A percentile compares a stretch with the other conserved stretches of the same genome.
Evolutionary conservation across 352 stramenopile genomes (phyloP).

Genomic region (Pythium aquatile): DNA sequence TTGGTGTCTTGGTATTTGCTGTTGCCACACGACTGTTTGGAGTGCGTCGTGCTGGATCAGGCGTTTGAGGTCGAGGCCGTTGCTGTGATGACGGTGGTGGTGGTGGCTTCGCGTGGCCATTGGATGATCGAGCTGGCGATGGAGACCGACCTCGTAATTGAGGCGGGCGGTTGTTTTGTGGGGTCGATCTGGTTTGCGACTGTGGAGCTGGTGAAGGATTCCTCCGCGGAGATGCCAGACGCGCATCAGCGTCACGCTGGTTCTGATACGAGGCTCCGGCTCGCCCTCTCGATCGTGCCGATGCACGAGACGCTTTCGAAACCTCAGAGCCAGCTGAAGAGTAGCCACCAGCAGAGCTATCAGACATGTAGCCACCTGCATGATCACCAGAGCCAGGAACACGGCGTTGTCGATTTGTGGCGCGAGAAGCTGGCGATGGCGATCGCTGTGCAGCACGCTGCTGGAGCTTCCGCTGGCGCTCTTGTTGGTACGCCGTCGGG

Average conservation of each 20-base stretch:
- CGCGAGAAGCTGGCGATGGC: slow-evolving; percentile 26
- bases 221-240: slow-evolving; percentile 58
- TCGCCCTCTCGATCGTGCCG: slow-evolving; percentile 36
- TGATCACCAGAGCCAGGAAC: neutral
- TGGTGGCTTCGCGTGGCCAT: slow-evolving; percentile 6
- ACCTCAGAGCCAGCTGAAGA: slow-evolving; percentile 56
- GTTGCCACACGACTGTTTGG: neutral
- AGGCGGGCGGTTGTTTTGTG: neutral
- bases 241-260: slow-evolving; percentile 53
- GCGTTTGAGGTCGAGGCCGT: neutral
- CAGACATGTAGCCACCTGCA: slow-evolving; percentile 53
- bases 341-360: slow-evolving; percentile 64
- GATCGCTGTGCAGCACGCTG: slow-evolving; percentile 30
- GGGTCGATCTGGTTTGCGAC: neutral
- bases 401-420: neutral
- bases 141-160: slow-evolving; percentile 19
- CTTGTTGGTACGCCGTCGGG: slow-evolving; percentile 77
- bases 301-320: slow-evolving; percentile 49
- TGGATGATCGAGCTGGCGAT: slow-evolving; percentile 21
- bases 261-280: slow-evolving; percentile 41
- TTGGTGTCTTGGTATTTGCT: neutral
- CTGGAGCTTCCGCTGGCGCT: slow-evolving; percentile 59
- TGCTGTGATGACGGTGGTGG: neutral
- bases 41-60: neutral
- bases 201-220: slow-evolving; percentile 29